These are phyloP conservation scores for Pneumocystis carinii DNA, from an alignment of 1,139 yeast species.

Conservation along the genomic window DNA sequence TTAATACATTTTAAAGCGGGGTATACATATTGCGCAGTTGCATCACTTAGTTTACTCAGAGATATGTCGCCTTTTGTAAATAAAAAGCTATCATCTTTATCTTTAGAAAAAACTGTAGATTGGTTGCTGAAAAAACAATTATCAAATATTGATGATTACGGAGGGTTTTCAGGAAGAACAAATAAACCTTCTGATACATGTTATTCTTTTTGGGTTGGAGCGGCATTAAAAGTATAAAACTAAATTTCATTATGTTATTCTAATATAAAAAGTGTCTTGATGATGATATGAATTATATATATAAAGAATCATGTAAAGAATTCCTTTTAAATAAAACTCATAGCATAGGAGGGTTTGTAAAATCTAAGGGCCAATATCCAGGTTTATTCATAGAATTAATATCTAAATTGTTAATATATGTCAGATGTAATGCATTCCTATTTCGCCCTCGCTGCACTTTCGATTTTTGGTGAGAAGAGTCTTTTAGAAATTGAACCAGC, in stretches of 20 bases:
- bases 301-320: conserved; percentile 26
- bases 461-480: conserved; percentile 15
- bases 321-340: conserved; percentile 52
- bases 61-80: conserved; percentile 12
- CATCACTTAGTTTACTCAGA: conserved; percentile 39
- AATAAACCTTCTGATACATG: conserved; percentile 83
- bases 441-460: conserved; percentile 26
- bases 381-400: background rate
- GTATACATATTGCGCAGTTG: conserved; percentile 70
- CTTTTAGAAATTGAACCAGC: background rate
- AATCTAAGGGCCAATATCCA: conserved; percentile 36
- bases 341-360: conserved; percentile 71
- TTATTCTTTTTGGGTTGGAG: conserved; percentile 79
- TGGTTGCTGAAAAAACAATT: conserved; percentile 18
- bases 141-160: conserved; percentile 11
- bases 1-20: conserved; percentile 36
- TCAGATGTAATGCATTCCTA: conserved; percentile 38
- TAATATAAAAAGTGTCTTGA: conserved; percentile 22
- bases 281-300: conserved; percentile 23
- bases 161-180: conserved; percentile 72
- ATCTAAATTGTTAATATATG: background rate
- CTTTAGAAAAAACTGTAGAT: conserved; percentile 31
- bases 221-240: conserved; percentile 30
- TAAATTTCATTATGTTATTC: background rate
- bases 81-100: background rate